These are phyloP conservation scores for Papiliotrema flavescens DNA, from an alignment of 1,284 basidiomycete genomes.

Conservation along the genomic window DNA sequence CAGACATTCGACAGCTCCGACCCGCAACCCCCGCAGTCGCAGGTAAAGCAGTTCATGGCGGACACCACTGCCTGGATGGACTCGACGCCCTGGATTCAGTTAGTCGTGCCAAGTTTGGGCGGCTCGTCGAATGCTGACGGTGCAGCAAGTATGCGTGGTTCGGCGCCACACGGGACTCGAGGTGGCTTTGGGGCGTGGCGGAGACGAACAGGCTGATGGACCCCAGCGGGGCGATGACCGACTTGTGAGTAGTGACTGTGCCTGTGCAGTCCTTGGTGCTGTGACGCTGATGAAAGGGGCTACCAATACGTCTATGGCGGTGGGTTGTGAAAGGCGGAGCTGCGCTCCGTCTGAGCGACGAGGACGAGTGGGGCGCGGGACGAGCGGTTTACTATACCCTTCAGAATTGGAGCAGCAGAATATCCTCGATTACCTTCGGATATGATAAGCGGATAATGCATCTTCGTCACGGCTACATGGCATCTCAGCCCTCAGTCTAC, in stretches of 20 bases:
- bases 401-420: too few relatives aligned
- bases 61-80: slow-evolving; percentile 34
- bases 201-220: slow-evolving; percentile 37
- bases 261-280: too few relatives aligned
- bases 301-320: background rate
- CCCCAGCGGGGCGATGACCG: slow-evolving; percentile 22
- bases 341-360: background rate
- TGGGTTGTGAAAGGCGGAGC: background rate
- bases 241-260: slow-evolving; percentile 25
- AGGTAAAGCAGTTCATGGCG: slow-evolving; percentile 18
- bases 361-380: too few relatives aligned
- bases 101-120: slow-evolving; percentile 1
- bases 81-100: slow-evolving; percentile 23
- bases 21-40: background rate
- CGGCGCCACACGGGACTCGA: slow-evolving; percentile 15
- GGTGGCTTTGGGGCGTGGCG: slow-evolving; percentile 29
- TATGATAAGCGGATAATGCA: too few relatives aligned
- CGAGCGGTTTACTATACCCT: too few relatives aligned
- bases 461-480: too few relatives aligned
- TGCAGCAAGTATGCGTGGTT: slow-evolving; percentile 30
- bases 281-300: background rate
- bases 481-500: too few relatives aligned
- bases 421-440: too few relatives aligned
- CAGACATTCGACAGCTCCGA: slow-evolving; percentile 7
- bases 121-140: slow-evolving; percentile 3